A percentile compares a stretch with the other conserved stretches of the same genome.
These are phyloP conservation scores for Amanita polypyramis DNA, from an alignment of 768 basidiomycete species.

Conservation along the genomic window DNA sequence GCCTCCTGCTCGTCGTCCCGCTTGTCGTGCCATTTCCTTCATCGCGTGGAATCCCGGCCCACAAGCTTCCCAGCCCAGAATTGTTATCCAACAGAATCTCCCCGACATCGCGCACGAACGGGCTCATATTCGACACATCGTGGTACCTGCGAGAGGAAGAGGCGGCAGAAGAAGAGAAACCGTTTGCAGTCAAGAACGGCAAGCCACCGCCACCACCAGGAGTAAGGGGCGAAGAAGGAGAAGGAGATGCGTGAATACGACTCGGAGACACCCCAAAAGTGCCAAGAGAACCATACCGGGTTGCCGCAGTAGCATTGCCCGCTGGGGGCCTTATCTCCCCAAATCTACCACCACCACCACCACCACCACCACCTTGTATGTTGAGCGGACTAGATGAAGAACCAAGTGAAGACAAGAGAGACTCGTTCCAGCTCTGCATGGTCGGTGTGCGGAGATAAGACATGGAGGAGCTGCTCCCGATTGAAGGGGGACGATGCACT, in stretches of 20 bases:
- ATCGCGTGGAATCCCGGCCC: conserved; percentile 62
- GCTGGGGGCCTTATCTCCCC: conserved; percentile 52
- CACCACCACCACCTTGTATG: conserved; percentile 27
- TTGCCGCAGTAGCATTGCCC: conserved; percentile 25
- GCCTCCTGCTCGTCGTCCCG: conserved; percentile 73
- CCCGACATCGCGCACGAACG: conserved; percentile 76
- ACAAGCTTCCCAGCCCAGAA: conserved; percentile 61
- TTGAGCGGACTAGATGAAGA: conserved; percentile 37
- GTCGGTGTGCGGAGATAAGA: conserved; percentile 32
- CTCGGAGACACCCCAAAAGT: conserved; percentile 44
- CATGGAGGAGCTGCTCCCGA: conserved; percentile 37
- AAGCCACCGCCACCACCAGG: conserved; percentile 19
- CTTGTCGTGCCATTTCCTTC: conserved; percentile 37
- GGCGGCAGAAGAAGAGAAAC: conserved; percentile 20
- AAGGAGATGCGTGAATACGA: conserved; percentile 39
- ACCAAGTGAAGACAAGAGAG: conserved; percentile 26
- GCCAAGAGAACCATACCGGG: conserved; percentile 58
- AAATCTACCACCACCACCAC: conserved; percentile 32
- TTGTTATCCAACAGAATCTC: conserved; percentile 70
- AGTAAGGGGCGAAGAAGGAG: conserved; percentile 29
- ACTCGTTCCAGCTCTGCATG: conserved; percentile 53
- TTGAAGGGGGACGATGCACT: conserved; percentile 29
- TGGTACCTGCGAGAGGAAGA: conserved; percentile 26
- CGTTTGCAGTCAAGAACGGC: conserved; percentile 20
- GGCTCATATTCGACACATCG: conserved; percentile 72